Evolutionary conservation across 2,329 filamentous ascomycete genomes (phyloP).

Genomic region (Penicillium sp.): DNA sequence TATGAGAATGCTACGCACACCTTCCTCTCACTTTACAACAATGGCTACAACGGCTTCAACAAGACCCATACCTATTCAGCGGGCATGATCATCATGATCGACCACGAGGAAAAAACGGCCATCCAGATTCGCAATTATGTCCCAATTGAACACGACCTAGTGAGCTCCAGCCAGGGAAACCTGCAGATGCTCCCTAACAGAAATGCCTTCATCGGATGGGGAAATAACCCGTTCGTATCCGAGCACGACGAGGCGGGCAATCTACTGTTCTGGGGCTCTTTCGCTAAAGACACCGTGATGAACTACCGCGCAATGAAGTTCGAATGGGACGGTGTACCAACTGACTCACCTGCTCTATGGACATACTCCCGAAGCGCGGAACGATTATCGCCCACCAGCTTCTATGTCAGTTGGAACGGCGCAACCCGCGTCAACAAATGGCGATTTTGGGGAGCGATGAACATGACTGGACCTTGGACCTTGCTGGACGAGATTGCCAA

Average conservation of each 20-base stretch:
- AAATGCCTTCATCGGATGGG: slow-evolving; percentile 37
- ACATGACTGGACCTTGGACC: slow-evolving; percentile 27
- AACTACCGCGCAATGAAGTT: slow-evolving; percentile 39
- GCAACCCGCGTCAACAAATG: slow-evolving; percentile 32
- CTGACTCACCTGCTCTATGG: slow-evolving; percentile 36
- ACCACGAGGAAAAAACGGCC: slow-evolving; percentile 32
- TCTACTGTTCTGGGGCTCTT: slow-evolving; percentile 31
- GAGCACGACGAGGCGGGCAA: slow-evolving; percentile 34
- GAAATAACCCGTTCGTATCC: slow-evolving; percentile 35
- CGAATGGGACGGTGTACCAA: slow-evolving; percentile 35
- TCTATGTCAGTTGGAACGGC: slow-evolving; percentile 38
- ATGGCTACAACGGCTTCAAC: slow-evolving; percentile 38
- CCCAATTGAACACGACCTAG: slow-evolving; percentile 18
- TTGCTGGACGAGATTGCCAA: slow-evolving; percentile 26
- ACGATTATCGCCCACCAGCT: slow-evolving; percentile 21
- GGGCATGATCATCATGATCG: slow-evolving; percentile 34
- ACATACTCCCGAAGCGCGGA: slow-evolving; percentile 28
- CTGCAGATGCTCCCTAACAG: slow-evolving; percentile 31
- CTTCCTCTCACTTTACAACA: slow-evolving; percentile 35
- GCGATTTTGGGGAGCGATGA: slow-evolving; percentile 29
- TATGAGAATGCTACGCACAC: slow-evolving; percentile 34
- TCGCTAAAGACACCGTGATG: slow-evolving; percentile 31
- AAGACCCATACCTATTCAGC: slow-evolving; percentile 32
- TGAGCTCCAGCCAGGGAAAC: slow-evolving; percentile 36
- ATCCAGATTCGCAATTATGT: slow-evolving; percentile 28